Conservation (phyloP, 176 grass and related monocot genomes). For the Themeda triandra region DNA sequence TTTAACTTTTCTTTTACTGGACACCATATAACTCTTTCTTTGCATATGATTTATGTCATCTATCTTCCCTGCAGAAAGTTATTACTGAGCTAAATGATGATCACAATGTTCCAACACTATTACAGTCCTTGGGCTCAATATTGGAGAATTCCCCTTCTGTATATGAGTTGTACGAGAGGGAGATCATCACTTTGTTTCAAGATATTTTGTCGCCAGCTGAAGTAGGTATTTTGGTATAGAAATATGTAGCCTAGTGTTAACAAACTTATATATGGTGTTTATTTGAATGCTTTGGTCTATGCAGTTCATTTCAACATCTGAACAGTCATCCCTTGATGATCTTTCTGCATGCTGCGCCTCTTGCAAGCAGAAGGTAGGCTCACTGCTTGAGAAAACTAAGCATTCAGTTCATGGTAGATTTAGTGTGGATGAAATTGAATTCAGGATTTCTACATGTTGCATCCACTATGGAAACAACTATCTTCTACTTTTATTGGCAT, state of each 20-base stretch:
- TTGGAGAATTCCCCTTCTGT: constrained; percentile 66
- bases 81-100: constrained; percentile 48
- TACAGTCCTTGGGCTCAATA: constrained; percentile 84
- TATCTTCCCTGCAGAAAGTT: constrained; percentile 69
- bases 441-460: not conserved
- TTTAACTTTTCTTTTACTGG: constrained; percentile 10
- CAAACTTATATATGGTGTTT: constrained; percentile 14
- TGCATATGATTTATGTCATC: constrained; percentile 10
- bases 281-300: constrained; percentile 33
- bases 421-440: constrained; percentile 14
- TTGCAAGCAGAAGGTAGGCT: constrained; percentile 83
- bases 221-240: constrained; percentile 38
- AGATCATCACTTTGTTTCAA: constrained; percentile 53
- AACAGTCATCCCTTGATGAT: constrained; percentile 36
- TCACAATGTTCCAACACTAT: constrained; percentile 56
- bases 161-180: constrained; percentile 47
- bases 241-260: constrained; percentile 12
- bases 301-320: constrained; percentile 49
- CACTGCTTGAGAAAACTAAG: not conserved
- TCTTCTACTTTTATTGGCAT: not conserved
- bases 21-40: not conserved
- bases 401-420: constrained; percentile 22
- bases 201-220: constrained; percentile 63
- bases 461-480: not conserved
- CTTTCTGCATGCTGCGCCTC: constrained; percentile 59